These are phyloP conservation scores for Panus rudis DNA, from an alignment of 768 basidiomycete species.

Conservation along the genomic window DNA sequence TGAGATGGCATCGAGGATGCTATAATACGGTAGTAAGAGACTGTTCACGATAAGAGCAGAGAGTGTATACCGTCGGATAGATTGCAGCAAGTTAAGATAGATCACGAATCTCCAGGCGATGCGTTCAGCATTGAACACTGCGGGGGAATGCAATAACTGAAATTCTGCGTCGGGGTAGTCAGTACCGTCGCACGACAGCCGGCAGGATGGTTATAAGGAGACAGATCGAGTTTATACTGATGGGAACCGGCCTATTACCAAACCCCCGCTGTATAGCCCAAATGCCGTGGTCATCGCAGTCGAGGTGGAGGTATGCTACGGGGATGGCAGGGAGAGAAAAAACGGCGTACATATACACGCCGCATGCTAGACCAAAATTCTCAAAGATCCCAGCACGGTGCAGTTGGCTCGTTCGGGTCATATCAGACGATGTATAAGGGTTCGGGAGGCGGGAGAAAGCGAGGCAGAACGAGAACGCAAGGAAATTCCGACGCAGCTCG, in stretches of 20 bases:
- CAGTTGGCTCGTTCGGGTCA: too few species aligned
- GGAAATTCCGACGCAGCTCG: too few species aligned
- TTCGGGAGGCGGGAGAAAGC: too few species aligned
- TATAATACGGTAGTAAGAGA: constrained; percentile 17
- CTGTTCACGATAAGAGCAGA: not conserved
- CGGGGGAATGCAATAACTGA: constrained; percentile 72
- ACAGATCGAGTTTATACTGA: not conserved
- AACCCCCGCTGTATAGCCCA: not conserved
- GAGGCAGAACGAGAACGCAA: too few species aligned
- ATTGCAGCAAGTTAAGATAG: constrained; percentile 82
- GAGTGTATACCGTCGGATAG: constrained; percentile 56
- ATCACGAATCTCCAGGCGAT: constrained; percentile 85
- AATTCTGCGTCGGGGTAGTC: constrained; percentile 54
- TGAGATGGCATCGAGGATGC: constrained; percentile 69
- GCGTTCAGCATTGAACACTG: constrained; percentile 71
- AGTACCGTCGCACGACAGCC: too few species aligned
- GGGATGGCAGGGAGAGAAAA: too few species aligned
- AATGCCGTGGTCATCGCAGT: too few species aligned
- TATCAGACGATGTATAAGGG: too few species aligned
- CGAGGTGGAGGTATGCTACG: too few species aligned
- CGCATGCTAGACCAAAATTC: too few species aligned
- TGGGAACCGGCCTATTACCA: constrained; percentile 5
- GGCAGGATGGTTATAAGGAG: constrained; percentile 13
- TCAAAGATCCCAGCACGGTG: too few species aligned
- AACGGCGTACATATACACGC: too few species aligned